A percentile compares a stretch with the other conserved stretches of the same genome.
Conservation (phyloP, 331 rosid species). For the Malus hybrid region DNA sequence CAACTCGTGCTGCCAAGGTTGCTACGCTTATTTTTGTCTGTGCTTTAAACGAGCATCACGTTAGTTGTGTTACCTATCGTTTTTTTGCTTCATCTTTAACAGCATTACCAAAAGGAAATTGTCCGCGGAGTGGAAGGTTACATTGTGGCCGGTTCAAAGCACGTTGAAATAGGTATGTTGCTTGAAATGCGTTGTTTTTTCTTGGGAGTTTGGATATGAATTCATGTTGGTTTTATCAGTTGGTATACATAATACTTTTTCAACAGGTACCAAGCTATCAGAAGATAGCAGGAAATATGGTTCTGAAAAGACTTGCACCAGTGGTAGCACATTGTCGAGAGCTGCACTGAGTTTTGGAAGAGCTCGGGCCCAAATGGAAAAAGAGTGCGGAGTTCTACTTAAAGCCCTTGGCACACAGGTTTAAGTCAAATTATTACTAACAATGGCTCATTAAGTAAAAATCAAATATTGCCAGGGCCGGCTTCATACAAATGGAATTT, state of each 20-base stretch:
- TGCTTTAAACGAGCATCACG: neutral
- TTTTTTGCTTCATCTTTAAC: neutral
- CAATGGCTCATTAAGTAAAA: neutral
- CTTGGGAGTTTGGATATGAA: too few relatives aligned
- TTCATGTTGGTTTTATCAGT: too few relatives aligned
- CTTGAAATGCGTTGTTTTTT: too few relatives aligned
- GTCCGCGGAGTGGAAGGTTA: too few relatives aligned
- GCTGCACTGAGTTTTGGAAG: slow-evolving; percentile 65
- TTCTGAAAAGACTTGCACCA: slow-evolving; percentile 80
- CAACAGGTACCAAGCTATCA: slow-evolving; percentile 76
- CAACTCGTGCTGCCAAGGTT: too few relatives aligned
- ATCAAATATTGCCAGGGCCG: neutral
- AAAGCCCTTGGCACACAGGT: slow-evolving; percentile 94
- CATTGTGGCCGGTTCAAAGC: too few relatives aligned
- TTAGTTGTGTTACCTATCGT: neutral
- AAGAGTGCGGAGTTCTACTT: slow-evolving; percentile 64
- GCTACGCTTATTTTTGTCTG: too few relatives aligned
- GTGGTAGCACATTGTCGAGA: slow-evolving; percentile 59
- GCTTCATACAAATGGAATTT: neutral
- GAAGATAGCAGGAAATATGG: slow-evolving; percentile 95
- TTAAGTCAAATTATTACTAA: neutral
- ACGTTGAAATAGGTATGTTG: too few relatives aligned
- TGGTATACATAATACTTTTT: neutral
- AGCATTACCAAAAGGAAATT: too few relatives aligned
- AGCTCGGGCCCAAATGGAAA: slow-evolving; percentile 88